Evolutionary conservation across 306 rosid genomes (phyloP), one percentile per base, ranked within the genome.

Genomic region (Senna siamea): DNA sequence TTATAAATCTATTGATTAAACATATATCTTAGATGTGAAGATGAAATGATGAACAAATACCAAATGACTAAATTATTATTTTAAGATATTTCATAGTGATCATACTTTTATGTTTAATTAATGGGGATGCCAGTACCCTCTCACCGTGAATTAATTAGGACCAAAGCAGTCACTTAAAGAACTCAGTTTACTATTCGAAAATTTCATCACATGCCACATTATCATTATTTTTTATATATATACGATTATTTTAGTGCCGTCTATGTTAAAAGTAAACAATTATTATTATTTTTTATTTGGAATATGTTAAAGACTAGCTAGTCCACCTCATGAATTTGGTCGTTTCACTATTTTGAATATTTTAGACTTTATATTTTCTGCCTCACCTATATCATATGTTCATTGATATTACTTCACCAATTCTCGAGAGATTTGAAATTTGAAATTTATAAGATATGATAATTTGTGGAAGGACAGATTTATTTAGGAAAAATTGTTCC

Each of bases 1-100:
- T n/a, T 58, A 18, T 58, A 58, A 28, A 58, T 58, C 41, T 59
- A 7, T 59, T 15, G 66, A 37, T 35, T 35, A 61, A 35, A 35
- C n/a, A 35, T 37, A n/a, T 61, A 61, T 35, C 8, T 61, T 35
- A 6, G 28, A 17, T 61, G 46, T 32, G 6, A 60, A 35, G 12
- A 41, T 4, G 47, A 62, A 19, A 5, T 0, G 66, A 35, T 13
- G 47, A 35, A 60, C 46, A 60, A 60, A 35, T 35, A 9, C 66
- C 17, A 60, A 60, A 60, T 35, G 15, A 60, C 66, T 60, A 2
- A 11, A 44, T 13, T 44, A 12, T 44, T 50, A n/a, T 46, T 46
- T 9, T 18, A 63, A 17, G 51, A 50, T 50, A 50, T 50, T 50
- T 50, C 22, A 5, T 20, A 63, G 69, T 63, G 69, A 40, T 40